These are phyloP conservation scores for Acanthamoeba royreba DNA, from an alignment of 208 protist species.

Conservation along the genomic window DNA sequence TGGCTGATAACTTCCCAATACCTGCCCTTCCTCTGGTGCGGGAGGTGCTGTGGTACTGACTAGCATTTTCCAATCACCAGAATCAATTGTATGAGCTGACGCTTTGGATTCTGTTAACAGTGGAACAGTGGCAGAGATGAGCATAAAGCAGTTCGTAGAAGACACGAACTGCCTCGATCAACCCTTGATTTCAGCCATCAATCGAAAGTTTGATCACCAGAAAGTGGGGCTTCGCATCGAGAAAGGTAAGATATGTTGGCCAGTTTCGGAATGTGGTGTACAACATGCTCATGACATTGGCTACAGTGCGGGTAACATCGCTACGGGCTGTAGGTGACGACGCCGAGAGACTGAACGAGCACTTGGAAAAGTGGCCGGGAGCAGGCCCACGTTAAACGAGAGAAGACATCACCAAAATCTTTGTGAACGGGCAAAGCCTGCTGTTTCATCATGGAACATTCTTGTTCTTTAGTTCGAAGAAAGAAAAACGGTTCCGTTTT, in stretches of 20 bases:
- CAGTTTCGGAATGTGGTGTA: not conserved
- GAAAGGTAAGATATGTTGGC: not conserved
- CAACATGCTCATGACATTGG: not conserved
- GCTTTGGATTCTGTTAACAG: too few relatives aligned
- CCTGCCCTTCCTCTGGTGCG: not conserved
- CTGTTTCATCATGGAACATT: too few relatives aligned
- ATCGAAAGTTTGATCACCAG: not conserved
- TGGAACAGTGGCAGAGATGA: not conserved
- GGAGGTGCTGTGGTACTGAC: not conserved
- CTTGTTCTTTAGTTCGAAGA: too few relatives aligned
- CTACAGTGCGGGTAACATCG: not conserved
- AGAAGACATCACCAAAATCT: too few relatives aligned
- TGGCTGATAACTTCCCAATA: not conserved
- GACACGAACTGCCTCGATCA: not conserved
- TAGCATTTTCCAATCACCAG: too few relatives aligned
- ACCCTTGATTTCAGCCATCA: not conserved
- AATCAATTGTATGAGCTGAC: too few relatives aligned
- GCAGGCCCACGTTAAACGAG: too few relatives aligned
- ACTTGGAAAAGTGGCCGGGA: not conserved
- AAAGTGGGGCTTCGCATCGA: not conserved
- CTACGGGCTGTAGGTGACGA: not conserved
- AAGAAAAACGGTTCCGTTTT: too few relatives aligned
- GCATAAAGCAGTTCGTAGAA: not conserved
- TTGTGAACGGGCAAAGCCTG: too few relatives aligned
- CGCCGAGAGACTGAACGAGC: not conserved